Evolutionary conservation across 768 basidiomycete species (phyloP).

Genomic region (Collybia sp.): DNA sequence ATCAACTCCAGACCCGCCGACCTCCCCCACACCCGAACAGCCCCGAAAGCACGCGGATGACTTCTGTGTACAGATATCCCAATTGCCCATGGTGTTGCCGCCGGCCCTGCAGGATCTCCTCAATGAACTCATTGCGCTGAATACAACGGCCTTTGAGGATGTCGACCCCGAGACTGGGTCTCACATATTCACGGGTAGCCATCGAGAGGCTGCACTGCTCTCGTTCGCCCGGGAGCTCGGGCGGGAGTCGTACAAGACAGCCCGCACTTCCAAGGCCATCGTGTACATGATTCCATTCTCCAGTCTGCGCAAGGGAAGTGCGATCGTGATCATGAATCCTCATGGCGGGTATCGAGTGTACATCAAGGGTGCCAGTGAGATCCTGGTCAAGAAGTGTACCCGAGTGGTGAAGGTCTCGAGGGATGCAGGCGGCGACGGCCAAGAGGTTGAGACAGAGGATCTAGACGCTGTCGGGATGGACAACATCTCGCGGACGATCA

Average conservation of each 20-base stretch:
- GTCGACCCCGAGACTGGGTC: slow-evolving; percentile 31
- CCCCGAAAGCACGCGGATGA: too few relatives aligned
- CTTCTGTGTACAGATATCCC: too few relatives aligned
- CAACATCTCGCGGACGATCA: slow-evolving; percentile 42
- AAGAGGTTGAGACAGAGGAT: slow-evolving; percentile 31
- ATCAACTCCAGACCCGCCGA: too few relatives aligned
- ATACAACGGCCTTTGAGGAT: slow-evolving; percentile 21
- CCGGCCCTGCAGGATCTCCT: too few relatives aligned
- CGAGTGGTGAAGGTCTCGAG: slow-evolving; percentile 3
- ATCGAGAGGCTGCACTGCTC: slow-evolving; percentile 75
- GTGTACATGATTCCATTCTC: slow-evolving; percentile 76
- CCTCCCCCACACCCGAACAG: too few relatives aligned
- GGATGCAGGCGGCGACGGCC: slow-evolving; percentile 4
- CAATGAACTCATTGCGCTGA: too few relatives aligned
- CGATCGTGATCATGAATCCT: slow-evolving; percentile 51
- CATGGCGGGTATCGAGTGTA: slow-evolving; percentile 48
- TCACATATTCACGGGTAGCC: slow-evolving; percentile 58
- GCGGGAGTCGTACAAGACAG: slow-evolving; percentile 55
- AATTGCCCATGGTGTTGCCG: too few relatives aligned
- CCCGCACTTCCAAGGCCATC: slow-evolving; percentile 42
- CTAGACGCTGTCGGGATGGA: slow-evolving; percentile 41
- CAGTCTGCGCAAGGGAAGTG: slow-evolving; percentile 76
- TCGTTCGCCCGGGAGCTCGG: slow-evolving; percentile 57
- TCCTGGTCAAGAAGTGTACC: slow-evolving; percentile 54
- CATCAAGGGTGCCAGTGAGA: slow-evolving; percentile 75